Conservation (phyloP, 805 yeast species). For the Torulaspora maleeae region DNA sequence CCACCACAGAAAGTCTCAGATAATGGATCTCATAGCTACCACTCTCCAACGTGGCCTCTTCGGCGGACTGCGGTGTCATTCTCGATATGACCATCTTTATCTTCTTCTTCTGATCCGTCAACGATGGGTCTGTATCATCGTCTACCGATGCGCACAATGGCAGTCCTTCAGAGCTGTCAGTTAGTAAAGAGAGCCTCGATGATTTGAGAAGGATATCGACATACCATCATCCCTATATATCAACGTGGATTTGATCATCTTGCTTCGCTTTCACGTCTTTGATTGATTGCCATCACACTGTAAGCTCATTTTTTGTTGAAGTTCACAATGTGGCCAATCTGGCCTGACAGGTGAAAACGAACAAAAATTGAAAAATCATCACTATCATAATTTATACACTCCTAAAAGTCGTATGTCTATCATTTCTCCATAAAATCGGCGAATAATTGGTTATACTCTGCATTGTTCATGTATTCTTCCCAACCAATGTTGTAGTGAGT, state of each 20-base stretch:
- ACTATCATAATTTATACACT: neutral
- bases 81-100: conserved; percentile 71
- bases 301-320: neutral
- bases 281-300: neutral
- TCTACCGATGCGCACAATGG: conserved; percentile 92
- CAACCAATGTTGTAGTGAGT: conserved; percentile 22
- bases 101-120: conserved; percentile 77
- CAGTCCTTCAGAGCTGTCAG: conserved; percentile 45
- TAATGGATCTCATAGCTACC: conserved; percentile 73
- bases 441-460: conserved; percentile 3
- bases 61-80: conserved; percentile 73
- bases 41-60: conserved; percentile 78
- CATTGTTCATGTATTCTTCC: conserved; percentile 17
- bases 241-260: conserved; percentile 63
- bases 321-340: neutral
- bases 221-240: conserved; percentile 62
- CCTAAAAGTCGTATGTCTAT: neutral
- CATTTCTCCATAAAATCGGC: conserved; percentile 1
- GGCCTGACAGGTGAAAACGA: neutral
- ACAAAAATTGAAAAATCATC: neutral
- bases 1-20: conserved; percentile 55
- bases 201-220: conserved; percentile 19
- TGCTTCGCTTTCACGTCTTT: neutral
- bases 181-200: neutral
- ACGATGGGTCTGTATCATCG: conserved; percentile 57